A percentile compares a stretch with the other conserved stretches of the same genome.
phyloP scores from a whole-genome alignment of 2,329 filamentous ascomycete genomes.

The Pyrenochaeta sp. region DNA sequence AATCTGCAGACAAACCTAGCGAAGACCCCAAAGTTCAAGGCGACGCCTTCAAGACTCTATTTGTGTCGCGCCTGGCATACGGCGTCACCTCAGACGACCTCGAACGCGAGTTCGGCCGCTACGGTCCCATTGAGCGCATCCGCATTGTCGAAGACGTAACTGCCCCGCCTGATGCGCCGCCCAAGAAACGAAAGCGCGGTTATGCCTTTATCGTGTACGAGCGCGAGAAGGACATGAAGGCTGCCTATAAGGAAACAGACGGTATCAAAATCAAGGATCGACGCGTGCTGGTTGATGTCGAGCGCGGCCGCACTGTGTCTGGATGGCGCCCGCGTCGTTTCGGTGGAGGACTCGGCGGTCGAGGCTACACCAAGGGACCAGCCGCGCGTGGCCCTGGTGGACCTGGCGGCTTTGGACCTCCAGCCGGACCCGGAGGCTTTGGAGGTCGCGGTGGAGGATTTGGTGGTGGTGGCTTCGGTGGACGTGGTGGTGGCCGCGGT shows the following conservation, averaged over 20 bases:
- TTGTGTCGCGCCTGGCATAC: slow-evolving; percentile 89
- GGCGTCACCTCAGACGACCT: slow-evolving; percentile 88
- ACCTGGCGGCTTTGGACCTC: slow-evolving; percentile 65
- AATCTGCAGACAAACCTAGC: slow-evolving; percentile 73
- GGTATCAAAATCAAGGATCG: slow-evolving; percentile 92
- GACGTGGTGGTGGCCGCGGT: slow-evolving; percentile 61
- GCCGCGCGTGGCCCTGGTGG: slow-evolving; percentile 75
- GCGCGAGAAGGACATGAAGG: slow-evolving; percentile 98
- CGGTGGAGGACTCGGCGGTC: slow-evolving; percentile 89
- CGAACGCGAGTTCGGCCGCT: slow-evolving; percentile 91
- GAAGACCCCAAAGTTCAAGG: slow-evolving; percentile 90
- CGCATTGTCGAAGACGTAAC: slow-evolving; percentile 84
- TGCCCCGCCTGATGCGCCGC: slow-evolving; percentile 67
- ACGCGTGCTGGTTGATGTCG: slow-evolving; percentile 92
- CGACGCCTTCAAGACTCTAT: slow-evolving; percentile 93
- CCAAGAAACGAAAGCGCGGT: slow-evolving; percentile 75
- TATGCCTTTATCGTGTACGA: slow-evolving; percentile 98
- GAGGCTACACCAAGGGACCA: slow-evolving; percentile 87
- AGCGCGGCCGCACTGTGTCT: slow-evolving; percentile 91
- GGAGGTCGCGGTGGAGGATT: slow-evolving; percentile 64
- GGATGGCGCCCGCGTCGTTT: slow-evolving; percentile 93
- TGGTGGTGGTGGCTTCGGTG: slow-evolving; percentile 56
- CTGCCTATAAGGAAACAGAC: slow-evolving; percentile 88
- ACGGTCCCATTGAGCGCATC: slow-evolving; percentile 93
- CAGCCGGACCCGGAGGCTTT: slow-evolving; percentile 61